These are phyloP conservation scores for Corynespora cassiicola DNA, from an alignment of 2,329 filamentous ascomycete species.

Conservation along the genomic window DNA sequence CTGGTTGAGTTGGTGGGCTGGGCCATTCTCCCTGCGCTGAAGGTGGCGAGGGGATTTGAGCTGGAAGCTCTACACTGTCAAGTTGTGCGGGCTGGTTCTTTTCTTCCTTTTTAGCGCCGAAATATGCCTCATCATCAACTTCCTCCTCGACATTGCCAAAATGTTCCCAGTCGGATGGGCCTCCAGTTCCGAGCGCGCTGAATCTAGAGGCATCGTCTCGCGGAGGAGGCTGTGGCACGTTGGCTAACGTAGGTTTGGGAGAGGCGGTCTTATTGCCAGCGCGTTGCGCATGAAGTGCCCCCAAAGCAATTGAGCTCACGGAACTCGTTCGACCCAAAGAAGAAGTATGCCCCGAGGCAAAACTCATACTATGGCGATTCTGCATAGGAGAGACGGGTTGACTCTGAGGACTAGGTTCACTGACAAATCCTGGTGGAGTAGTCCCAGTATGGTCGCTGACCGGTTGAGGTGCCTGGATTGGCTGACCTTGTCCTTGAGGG, in stretches of 20 bases:
- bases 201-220: conserved; percentile 36
- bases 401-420: conserved; percentile 33
- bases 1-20: conserved; percentile 33
- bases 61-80: conserved; percentile 38
- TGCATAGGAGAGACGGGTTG: conserved; percentile 42
- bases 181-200: conserved; percentile 40
- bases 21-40: conserved; percentile 36
- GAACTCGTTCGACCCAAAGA: conserved; percentile 32
- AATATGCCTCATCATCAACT: conserved; percentile 44
- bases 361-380: conserved; percentile 33
- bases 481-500: conserved; percentile 20
- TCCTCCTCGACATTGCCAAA: conserved; percentile 39
- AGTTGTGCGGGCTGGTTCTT: conserved; percentile 20
- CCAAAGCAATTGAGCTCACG: conserved; percentile 41
- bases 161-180: conserved; percentile 47
- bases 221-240: conserved; percentile 27
- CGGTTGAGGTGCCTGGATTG: conserved; percentile 35
- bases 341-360: conserved; percentile 19
- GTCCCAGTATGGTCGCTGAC: conserved; percentile 28
- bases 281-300: conserved; percentile 32
- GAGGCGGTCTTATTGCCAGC: conserved; percentile 28
- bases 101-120: conserved; percentile 31
- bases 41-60: conserved; percentile 29
- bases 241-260: conserved; percentile 27
- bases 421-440: conserved; percentile 30